phyloP scores from a whole-genome alignment of 2,329 filamentous ascomycete species.

The Arthrinium puccinioides region DNA sequence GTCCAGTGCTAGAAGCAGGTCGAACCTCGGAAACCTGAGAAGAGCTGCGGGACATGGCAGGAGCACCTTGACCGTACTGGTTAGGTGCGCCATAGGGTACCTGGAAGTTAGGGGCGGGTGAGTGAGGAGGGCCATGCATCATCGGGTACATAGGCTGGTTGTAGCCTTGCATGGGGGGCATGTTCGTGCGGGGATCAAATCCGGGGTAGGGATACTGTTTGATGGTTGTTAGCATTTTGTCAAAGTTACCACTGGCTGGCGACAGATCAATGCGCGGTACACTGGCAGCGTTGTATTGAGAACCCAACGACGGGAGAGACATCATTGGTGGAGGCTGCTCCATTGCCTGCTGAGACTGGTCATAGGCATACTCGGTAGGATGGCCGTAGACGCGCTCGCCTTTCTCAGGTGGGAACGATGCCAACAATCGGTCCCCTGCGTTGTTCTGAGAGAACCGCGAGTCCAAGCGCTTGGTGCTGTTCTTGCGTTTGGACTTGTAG shows the following conservation, averaged over 20 bases:
- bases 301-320: neutral
- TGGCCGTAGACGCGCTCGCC: conserved; percentile 3
- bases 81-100: conserved; percentile 35
- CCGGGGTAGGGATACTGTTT: conserved; percentile 52
- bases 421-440: neutral
- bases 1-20: conserved; percentile 58
- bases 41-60: conserved; percentile 77
- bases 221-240: conserved; percentile 63
- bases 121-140: conserved; percentile 29
- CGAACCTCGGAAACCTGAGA: conserved; percentile 65
- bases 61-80: conserved; percentile 32
- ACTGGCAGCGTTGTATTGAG: too few relatives aligned
- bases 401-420: conserved; percentile 7
- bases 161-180: conserved; percentile 25
- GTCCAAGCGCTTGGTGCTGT: conserved; percentile 39
- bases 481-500: conserved; percentile 30
- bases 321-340: neutral
- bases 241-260: conserved; percentile 63
- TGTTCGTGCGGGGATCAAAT: conserved; percentile 39
- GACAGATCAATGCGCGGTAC: conserved; percentile 58
- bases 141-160: conserved; percentile 20
- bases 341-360: too few relatives aligned
- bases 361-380: neutral
- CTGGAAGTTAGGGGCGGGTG: conserved; percentile 38
- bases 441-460: conserved; percentile 21